phyloP scores from a whole-genome alignment of 176 grass and related monocot species.

The Miscanthus lutarioriparius region DNA sequence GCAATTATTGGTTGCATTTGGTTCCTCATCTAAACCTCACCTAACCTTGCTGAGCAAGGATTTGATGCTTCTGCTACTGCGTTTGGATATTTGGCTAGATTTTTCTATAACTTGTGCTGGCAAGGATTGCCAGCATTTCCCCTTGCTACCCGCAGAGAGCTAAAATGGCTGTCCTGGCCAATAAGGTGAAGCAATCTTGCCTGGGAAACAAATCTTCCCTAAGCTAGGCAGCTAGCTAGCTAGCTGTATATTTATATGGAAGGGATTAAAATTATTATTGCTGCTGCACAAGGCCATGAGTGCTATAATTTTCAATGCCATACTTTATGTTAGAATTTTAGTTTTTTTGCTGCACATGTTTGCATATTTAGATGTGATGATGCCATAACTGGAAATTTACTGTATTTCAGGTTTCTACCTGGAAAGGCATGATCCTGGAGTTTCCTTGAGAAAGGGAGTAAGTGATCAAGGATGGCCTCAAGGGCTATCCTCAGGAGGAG shows the following conservation, averaged over 20 bases:
- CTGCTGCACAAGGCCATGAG: not conserved
- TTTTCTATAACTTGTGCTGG: too few relatives aligned
- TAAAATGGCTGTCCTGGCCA: not conserved
- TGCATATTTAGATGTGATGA: conserved; percentile 20
- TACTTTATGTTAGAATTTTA: not conserved
- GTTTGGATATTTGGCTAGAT: not conserved
- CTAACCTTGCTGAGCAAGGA: not conserved
- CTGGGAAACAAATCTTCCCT: not conserved
- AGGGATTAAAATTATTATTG: not conserved
- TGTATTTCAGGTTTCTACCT: conserved; percentile 52
- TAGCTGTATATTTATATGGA: not conserved
- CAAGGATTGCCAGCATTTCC: not conserved
- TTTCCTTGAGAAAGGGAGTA: conserved; percentile 53
- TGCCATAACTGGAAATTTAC: conserved; percentile 25
- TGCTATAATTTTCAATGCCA: not conserved
- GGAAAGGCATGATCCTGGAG: conserved; percentile 46
- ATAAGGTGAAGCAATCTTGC: too few relatives aligned
- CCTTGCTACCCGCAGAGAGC: not conserved
- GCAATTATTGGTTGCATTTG: not conserved
- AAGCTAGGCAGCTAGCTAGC: not conserved
- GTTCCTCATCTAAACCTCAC: not conserved
- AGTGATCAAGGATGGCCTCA: conserved; percentile 66
- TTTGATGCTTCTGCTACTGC: not conserved
- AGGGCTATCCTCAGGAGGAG: conserved; percentile 68
- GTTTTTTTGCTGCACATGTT: not conserved